phyloP scores from a whole-genome alignment of 768 basidiomycete species.

The Mycena belliarum region DNA sequence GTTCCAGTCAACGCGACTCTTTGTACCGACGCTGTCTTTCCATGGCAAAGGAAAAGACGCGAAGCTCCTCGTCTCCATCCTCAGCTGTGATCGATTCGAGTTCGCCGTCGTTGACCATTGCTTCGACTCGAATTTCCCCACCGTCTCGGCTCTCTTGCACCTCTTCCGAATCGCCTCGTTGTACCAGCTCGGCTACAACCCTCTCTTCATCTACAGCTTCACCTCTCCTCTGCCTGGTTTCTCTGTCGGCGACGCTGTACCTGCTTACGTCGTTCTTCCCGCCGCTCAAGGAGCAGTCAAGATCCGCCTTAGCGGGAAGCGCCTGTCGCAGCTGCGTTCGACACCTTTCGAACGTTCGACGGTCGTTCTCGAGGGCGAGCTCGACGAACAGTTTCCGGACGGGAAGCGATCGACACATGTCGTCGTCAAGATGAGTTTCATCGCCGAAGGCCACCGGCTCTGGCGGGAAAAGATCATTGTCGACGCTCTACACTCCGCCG shows the following conservation, averaged over 20 bases:
- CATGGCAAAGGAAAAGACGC: constrained; percentile 15
- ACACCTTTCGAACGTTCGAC: constrained; percentile 14
- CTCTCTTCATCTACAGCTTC: constrained; percentile 14
- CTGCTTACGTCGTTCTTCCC: constrained; percentile 7
- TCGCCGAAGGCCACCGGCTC: constrained; percentile 2
- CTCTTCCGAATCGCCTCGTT: constrained; percentile 12
- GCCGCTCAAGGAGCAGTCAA: not conserved
- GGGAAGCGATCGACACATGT: not conserved
- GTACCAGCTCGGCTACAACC: constrained; percentile 16
- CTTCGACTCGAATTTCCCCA: constrained; percentile 6
- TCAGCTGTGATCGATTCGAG: constrained; percentile 8
- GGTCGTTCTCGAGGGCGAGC: constrained; percentile 10
- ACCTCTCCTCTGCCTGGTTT: constrained; percentile 4
- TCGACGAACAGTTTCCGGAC: constrained; percentile 7
- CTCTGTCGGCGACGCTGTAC: constrained; percentile 11
- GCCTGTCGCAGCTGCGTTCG: constrained; percentile 9
- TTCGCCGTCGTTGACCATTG: constrained; percentile 13
- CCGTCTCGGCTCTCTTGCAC: constrained; percentile 14
- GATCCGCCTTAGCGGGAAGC: constrained; percentile 8
- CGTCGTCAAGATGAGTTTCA: constrained; percentile 14
- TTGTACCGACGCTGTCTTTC: constrained; percentile 16
- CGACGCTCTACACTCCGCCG: too few relatives aligned
- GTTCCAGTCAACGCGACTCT: constrained; percentile 16
- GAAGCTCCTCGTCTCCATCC: constrained; percentile 15
- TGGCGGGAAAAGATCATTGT: too few relatives aligned